These are phyloP conservation scores for Tympanopsis confertula DNA, from an alignment of 2,329 filamentous ascomycete species.

Conservation along the genomic window DNA sequence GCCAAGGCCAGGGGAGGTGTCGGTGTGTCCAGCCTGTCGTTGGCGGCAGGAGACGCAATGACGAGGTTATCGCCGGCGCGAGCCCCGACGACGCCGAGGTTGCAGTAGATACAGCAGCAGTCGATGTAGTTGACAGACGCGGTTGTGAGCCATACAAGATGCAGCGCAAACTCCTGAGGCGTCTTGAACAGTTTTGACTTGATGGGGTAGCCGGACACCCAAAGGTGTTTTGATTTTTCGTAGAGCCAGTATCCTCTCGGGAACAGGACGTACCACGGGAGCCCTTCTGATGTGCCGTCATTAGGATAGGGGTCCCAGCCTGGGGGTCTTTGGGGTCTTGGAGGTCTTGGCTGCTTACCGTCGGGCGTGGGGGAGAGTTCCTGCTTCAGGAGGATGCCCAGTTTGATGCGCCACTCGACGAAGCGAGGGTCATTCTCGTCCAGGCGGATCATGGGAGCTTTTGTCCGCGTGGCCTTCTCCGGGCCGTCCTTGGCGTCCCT, in stretches of 20 bases:
- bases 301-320: not conserved
- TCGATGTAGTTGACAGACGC: conserved; percentile 32
- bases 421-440: conserved; percentile 29
- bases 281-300: conserved; percentile 19
- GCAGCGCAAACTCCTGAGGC: conserved; percentile 38
- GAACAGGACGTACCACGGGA: conserved; percentile 30
- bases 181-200: conserved; percentile 37
- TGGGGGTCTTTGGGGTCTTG: not conserved
- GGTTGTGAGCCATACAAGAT: conserved; percentile 38
- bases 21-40: not conserved
- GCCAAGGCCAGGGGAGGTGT: not conserved
- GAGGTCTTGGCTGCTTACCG: conserved; percentile 14
- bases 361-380: conserved; percentile 27
- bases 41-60: not conserved
- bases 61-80: conserved; percentile 1
- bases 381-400: conserved; percentile 31
- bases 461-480: conserved; percentile 23
- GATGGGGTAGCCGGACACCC: conserved; percentile 35
- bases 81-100: conserved; percentile 9
- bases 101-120: conserved; percentile 39
- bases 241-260: conserved; percentile 33
- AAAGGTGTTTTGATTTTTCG: conserved; percentile 34
- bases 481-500: conserved; percentile 21
- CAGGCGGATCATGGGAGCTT: conserved; percentile 30
- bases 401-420: conserved; percentile 30